Evolutionary conservation across 148 eudicot genomes (phyloP), one percentile per base, ranked within the genome.

Genomic region (Spergularia bocconei): DNA sequence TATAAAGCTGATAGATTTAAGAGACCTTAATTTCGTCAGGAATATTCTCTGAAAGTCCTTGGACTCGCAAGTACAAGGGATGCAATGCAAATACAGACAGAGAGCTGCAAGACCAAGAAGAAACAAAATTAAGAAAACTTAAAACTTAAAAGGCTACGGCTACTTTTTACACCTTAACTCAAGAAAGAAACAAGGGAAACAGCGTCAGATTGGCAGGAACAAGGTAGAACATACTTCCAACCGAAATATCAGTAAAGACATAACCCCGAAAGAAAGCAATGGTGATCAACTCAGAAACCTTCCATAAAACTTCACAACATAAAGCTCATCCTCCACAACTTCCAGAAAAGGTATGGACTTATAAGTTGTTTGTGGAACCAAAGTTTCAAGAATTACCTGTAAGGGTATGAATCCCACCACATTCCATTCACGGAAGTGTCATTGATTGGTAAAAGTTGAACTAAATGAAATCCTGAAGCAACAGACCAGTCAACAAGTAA

Each of bases 331-430:
- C 21, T 73, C 57, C 60, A 53, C 10, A 75, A 75, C 33, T n/a
- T 66, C n/a, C 51, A 55, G 19, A 47, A 63, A 72, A 25, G 63
- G 72, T 60, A 64, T 54, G 13, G 56, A 75, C 61, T 57, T 67
- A 36, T 53, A 15, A 58, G 17, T 52, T 71, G 51, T 44, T 57
- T 17, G 55, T 4, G 20, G 11, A 39, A 21, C 57, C n/a, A 74
- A 33, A 57, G 52, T 56, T 53, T 15, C 47, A 80, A 52, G 72
- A 10, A 76, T 73, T 66, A 91, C 98, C 98, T 94, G 87, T 94
- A 94, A 4, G 98, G 98, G 74, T 94, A 94, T 7, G 98, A 94
- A 82, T 94, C 98, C 98, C 98, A 94, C 98, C 98, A 94, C 97
- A 90, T 94, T 79, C 77, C 67, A 75, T 94, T 79, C 20, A 94